Conservation (phyloP, 2,329 filamentous ascomycete species). For the Xylariaceae sp. region DNA sequence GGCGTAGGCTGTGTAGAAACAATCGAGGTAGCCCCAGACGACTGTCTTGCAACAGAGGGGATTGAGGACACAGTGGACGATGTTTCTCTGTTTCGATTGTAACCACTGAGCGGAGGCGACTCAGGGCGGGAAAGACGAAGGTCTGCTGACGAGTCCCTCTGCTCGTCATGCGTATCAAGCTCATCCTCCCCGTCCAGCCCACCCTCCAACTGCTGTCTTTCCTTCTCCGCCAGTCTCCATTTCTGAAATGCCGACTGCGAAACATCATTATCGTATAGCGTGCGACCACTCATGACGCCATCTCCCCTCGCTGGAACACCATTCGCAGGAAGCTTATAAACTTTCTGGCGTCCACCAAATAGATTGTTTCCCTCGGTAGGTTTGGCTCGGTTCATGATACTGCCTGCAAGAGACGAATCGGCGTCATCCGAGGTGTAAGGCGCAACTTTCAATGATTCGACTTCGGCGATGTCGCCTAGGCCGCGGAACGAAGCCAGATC, state of each 20-base stretch:
- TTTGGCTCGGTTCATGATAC: slow-evolving; percentile 78
- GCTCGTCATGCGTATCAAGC: slow-evolving; percentile 35
- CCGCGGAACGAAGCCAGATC: slow-evolving; percentile 58
- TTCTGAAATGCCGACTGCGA: slow-evolving; percentile 77
- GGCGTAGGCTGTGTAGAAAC: slow-evolving; percentile 60
- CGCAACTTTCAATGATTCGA: slow-evolving; percentile 68
- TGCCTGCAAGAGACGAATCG: slow-evolving; percentile 54
- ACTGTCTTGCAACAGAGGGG: slow-evolving; percentile 64
- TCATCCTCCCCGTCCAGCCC: slow-evolving; percentile 37
- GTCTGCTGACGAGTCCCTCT: slow-evolving; percentile 27
- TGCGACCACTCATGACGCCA: slow-evolving; percentile 57
- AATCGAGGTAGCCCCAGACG: slow-evolving; percentile 83
- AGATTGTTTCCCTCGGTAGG: slow-evolving; percentile 86
- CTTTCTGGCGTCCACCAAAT: slow-evolving; percentile 92
- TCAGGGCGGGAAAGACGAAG: slow-evolving; percentile 39
- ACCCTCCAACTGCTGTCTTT: slow-evolving; percentile 41
- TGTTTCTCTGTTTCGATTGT: slow-evolving; percentile 73
- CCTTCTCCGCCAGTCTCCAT: slow-evolving; percentile 57
- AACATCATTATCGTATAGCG: slow-evolving; percentile 83
- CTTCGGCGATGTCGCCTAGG: slow-evolving; percentile 83
- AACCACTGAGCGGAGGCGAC: slow-evolving; percentile 56
- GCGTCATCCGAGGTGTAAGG: slow-evolving; percentile 64
- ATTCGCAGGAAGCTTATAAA: slow-evolving; percentile 73
- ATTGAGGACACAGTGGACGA: slow-evolving; percentile 75
- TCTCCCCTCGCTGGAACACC: slow-evolving; percentile 38